Evolutionary conservation across 768 basidiomycete genomes (phyloP).

Genomic region (Galerina sulciceps): DNA sequence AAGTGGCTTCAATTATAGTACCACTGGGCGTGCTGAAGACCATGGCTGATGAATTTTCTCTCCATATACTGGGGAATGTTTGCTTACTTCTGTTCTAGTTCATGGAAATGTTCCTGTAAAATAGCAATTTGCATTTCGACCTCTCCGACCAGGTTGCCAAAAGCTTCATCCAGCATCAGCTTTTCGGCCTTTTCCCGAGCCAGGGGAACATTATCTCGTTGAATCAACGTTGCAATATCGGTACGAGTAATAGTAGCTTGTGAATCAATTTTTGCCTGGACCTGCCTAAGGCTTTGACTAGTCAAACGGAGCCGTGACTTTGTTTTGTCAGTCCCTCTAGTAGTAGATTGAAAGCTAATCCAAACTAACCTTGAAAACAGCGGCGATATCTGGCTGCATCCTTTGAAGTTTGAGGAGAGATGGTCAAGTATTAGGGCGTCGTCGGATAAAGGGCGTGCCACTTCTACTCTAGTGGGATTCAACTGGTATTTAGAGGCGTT

Average conservation of each 20-base stretch:
- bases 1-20: conserved; percentile 64
- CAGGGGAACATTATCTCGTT: conserved; percentile 60
- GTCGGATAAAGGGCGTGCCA: no score
- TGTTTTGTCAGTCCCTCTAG: conserved; percentile 6
- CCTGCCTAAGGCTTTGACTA: conserved; percentile 67
- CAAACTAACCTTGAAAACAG: conserved; percentile 36
- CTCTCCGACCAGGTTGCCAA: conserved; percentile 64
- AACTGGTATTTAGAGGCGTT: no score
- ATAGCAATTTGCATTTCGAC: conserved; percentile 71
- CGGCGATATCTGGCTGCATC: conserved; percentile 38
- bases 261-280: conserved; percentile 73
- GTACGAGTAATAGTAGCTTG: conserved; percentile 62
- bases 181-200: conserved; percentile 78
- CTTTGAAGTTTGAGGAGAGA: not conserved
- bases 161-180: conserved; percentile 63
- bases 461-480: no score
- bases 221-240: conserved; percentile 70
- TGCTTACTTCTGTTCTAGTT: conserved; percentile 56
- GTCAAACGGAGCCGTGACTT: conserved; percentile 69
- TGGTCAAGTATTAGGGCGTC: not conserved
- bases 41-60: not conserved
- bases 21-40: conserved; percentile 39
- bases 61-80: not conserved
- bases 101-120: conserved; percentile 59
- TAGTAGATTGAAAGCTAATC: not conserved